Base-by-base conservation (phyloP, 163 green algal species). In the Chlamydomonas reinhardtii region DNA sequence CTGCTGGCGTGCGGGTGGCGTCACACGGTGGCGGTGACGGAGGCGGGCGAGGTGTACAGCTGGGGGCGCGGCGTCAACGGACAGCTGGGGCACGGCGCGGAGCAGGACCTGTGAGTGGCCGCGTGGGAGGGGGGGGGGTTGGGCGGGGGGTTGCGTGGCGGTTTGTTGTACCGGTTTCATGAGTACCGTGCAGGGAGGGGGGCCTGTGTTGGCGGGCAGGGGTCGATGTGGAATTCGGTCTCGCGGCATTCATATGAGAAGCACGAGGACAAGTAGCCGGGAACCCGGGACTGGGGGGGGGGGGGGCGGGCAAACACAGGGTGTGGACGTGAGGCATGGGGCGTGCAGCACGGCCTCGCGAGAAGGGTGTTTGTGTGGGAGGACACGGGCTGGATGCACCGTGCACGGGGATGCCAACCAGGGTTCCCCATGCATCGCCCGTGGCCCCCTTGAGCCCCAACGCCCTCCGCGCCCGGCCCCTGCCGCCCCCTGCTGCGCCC, bases 1-100 rank as follows among this genome's bases (percentile, higher is more conserved):
- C 80, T 90, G 81, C 86, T 98, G 71, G 92, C 94, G 16, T 97
- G 94, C 83, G 96, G 96, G 14, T 98, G 96, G 96, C 92, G 96
- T 24, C 96, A 99, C 91, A 97, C 94, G 0, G 37, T 97, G 35
- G 92, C 77, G 1, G 88, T 95, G 0, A 96, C 90, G 2, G 31
- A 80, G 0, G 64, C 17, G 59, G 95, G 94, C 48, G 82, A 91
- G 27, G 90, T 97, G 59, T 98, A 89, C 82, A 91, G 88, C 59
- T 99, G 96, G 96, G 96, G 96, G 4, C 76, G 96, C 9, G 95
- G 94, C 32, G 94, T 95, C 29, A 96, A 94, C 52, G 93, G 93
- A 2, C 94, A 96, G 90, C 91, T 96, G 77, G 94, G 94, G 25
- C 93, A 91, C n/a, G 93, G 90, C 0, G 27, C 61, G 39, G 92